Conservation (phyloP, 2,329 filamentous ascomycete species). For the Cephalotrichum gorgonifer region DNA sequence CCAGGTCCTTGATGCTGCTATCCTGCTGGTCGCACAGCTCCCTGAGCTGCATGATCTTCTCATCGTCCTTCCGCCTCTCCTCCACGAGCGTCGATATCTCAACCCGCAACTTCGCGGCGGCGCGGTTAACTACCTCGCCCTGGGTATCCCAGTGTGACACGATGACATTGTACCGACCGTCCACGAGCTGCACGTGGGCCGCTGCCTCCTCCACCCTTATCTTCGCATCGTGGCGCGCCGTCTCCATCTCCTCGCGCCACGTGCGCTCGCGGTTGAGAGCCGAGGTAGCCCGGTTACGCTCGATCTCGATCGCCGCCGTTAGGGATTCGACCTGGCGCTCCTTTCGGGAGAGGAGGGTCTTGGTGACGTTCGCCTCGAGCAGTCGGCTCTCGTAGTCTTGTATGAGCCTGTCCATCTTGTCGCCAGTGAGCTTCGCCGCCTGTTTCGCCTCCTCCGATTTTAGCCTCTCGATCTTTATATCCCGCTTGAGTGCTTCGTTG, state of each 20-base stretch:
- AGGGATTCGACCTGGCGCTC: slow-evolving; percentile 65
- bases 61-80: slow-evolving; percentile 48
- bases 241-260: slow-evolving; percentile 56
- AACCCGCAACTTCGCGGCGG: slow-evolving; percentile 34
- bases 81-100: slow-evolving; percentile 45
- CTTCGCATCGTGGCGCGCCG: slow-evolving; percentile 46
- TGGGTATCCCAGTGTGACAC: slow-evolving; percentile 57
- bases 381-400: slow-evolving; percentile 60
- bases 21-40: slow-evolving; percentile 66
- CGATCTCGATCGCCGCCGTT: slow-evolving; percentile 51
- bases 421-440: slow-evolving; percentile 55
- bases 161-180: slow-evolving; percentile 60
- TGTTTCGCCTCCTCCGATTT: slow-evolving; percentile 62
- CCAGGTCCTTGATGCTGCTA: slow-evolving; percentile 51
- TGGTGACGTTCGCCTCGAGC: slow-evolving; percentile 61
- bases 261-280: slow-evolving; percentile 49
- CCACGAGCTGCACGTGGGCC: slow-evolving; percentile 53
- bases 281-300: slow-evolving; percentile 49
- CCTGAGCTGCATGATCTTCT: slow-evolving; percentile 52
- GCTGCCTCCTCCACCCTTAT: slow-evolving; percentile 56
- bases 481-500: slow-evolving; percentile 66
- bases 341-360: slow-evolving; percentile 58
- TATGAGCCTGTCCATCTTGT: slow-evolving; percentile 59
- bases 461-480: slow-evolving; percentile 56
- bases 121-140: slow-evolving; percentile 48